Conservation (phyloP, 176 grass and related monocot species). For the Carex littledalei region DNA sequence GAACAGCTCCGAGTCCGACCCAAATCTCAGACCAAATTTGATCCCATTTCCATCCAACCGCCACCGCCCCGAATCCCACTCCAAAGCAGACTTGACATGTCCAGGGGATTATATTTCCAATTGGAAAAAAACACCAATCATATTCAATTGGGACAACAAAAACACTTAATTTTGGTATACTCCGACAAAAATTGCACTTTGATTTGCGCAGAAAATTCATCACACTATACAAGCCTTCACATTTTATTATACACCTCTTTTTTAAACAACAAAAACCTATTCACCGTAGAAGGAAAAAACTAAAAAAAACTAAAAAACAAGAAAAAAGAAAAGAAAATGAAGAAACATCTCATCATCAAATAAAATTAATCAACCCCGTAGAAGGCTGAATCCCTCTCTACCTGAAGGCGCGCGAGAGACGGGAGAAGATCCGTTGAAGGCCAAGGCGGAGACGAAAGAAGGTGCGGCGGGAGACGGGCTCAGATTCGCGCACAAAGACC, state of each 20-base stretch:
- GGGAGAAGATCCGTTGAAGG: slow-evolving; percentile 43
- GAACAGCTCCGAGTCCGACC: no score
- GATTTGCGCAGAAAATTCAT: neutral
- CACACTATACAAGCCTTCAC: neutral
- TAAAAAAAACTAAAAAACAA: neutral
- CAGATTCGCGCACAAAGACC: slow-evolving; percentile 46
- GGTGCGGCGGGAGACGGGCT: slow-evolving; percentile 51
- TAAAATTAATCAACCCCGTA: neutral
- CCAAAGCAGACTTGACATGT: neutral
- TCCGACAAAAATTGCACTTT: neutral
- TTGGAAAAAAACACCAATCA: neutral
- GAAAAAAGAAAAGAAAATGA: neutral
- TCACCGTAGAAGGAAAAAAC: neutral
- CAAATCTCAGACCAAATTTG: no score
- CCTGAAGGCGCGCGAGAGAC: slow-evolving; percentile 40
- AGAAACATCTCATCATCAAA: neutral
- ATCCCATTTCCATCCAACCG: no score
- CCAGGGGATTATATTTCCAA: neutral
- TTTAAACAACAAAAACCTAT: slow-evolving; percentile 11
- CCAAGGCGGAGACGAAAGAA: slow-evolving; percentile 50
- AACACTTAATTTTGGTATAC: neutral
- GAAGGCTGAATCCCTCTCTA: neutral
- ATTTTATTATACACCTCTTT: slow-evolving; percentile 23
- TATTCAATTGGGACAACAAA: neutral
- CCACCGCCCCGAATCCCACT: no score